Base-by-base conservation (phyloP, 257 asterid genomes). In the Solanum sitiens region DNA sequence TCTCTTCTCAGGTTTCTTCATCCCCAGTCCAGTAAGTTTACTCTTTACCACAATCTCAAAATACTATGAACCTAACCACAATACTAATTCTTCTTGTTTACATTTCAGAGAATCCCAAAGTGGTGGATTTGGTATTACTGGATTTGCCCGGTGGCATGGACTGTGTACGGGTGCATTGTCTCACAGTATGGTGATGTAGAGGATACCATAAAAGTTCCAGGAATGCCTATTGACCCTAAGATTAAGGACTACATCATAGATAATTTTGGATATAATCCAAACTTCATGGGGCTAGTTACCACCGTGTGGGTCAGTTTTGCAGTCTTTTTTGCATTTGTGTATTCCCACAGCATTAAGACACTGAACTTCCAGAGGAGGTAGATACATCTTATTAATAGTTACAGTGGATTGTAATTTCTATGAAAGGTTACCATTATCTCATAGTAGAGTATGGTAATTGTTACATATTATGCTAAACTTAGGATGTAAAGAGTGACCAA, bases 61-160 rank as follows among this genome's bases (percentile, higher is more conserved):
- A 25, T 67, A 67, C 25, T 4, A 6, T 37, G 32, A 74, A 39
- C 83, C 15, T 39, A 13, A 39, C 11, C 18, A 23, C 53, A 40
- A 75, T 75, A 75, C 83, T 39, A 39, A 39, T 23, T 20, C 42
- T 86, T n/a, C 47, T 27, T 30, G 18, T 70, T 32, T 15, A 68
- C 11, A 12, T 67, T 7, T 11, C 73, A 67, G 99, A 90, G 90
- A 89, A 96, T 96, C 86, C 98, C 99, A 1, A 94, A 91, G 88
- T 96, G 99, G 98, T 45, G 15, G 53, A 45, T 45, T 11, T 45
- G 6, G 53, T 45, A 45, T 87, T 95, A 94, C 89, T 96, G 98
- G 97, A 88, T 96, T 53, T 96, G 97, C 87, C 99, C 98, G 0
- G 94, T 95, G 89, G 99, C 99, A 4, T 96, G 98, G 99, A 95